These are phyloP conservation scores for Viola pubescens DNA, from an alignment of 441 rosid species.

Conservation along the genomic window DNA sequence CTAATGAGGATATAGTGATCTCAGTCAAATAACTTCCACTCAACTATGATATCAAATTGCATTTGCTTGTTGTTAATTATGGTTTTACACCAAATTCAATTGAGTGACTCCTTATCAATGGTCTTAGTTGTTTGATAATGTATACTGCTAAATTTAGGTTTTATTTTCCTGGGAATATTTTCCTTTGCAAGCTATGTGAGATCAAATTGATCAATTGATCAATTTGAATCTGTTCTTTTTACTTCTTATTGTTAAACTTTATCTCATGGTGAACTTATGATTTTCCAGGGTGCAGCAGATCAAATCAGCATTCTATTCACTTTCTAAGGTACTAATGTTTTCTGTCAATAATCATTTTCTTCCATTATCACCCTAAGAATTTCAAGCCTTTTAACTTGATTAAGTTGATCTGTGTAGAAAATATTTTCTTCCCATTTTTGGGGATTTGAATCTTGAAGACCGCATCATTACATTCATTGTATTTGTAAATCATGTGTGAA, in stretches of 20 bases:
- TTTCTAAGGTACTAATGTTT: constrained; percentile 45
- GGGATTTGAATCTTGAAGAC: no score
- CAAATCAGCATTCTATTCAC: constrained; percentile 83
- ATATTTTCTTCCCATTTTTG: not conserved
- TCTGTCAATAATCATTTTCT: not conserved
- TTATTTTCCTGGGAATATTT: no score
- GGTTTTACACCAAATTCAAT: not conserved
- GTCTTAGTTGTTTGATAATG: no score
- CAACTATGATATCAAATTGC: no score
- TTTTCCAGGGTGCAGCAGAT: constrained; percentile 70
- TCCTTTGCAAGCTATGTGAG: no score
- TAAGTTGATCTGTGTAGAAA: not conserved
- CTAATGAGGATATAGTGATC: no score
- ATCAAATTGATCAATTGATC: no score
- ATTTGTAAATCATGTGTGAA: not conserved
- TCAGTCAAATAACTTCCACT: no score
- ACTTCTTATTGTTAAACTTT: not conserved
- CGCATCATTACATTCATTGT: not conserved
- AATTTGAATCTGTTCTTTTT: not conserved
- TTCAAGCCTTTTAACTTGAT: not conserved
- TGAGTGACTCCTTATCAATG: not conserved
- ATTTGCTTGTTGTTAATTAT: no score
- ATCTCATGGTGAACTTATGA: not conserved
- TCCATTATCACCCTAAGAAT: not conserved
- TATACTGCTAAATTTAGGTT: no score